These are phyloP conservation scores for Candida jianshihensis DNA, from an alignment of 805 yeast species.

Conservation along the genomic window DNA sequence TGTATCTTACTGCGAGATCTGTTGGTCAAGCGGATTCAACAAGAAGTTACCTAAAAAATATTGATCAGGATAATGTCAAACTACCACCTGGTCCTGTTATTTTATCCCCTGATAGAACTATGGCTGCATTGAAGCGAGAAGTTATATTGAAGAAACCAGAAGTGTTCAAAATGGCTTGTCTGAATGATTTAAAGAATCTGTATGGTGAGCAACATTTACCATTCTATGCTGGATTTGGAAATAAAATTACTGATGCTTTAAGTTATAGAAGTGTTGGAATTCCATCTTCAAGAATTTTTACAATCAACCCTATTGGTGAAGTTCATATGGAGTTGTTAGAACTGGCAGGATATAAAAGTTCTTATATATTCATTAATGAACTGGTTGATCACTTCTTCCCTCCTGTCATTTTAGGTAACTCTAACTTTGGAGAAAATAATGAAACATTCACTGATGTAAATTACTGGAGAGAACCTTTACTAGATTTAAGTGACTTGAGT, in stretches of 20 bases:
- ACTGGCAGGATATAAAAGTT: slow-evolving; percentile 84
- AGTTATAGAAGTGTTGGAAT: slow-evolving; percentile 90
- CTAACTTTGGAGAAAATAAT: slow-evolving; percentile 18
- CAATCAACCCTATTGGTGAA: slow-evolving; percentile 94
- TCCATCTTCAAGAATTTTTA: slow-evolving; percentile 89
- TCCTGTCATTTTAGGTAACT: slow-evolving; percentile 42
- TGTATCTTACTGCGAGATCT: slow-evolving; percentile 90
- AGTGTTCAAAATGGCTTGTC: slow-evolving; percentile 97
- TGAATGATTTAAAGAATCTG: slow-evolving; percentile 73
- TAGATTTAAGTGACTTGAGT: slow-evolving; percentile 52
- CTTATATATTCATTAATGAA: slow-evolving; percentile 86
- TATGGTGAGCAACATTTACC: slow-evolving; percentile 67
- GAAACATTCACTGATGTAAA: slow-evolving; percentile 74
- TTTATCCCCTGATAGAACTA: slow-evolving; percentile 90
- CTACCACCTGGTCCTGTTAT: slow-evolving; percentile 92
- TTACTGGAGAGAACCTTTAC: slow-evolving; percentile 84
- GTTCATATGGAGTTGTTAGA: slow-evolving; percentile 96
- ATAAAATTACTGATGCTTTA: slow-evolving; percentile 91
- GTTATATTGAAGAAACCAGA: slow-evolving; percentile 93
- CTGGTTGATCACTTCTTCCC: slow-evolving; percentile 97
- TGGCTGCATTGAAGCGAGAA: slow-evolving; percentile 90
- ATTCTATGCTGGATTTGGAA: slow-evolving; percentile 96
- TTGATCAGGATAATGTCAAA: slow-evolving; percentile 66
- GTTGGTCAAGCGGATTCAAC: slow-evolving; percentile 95
- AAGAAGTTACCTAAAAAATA: slow-evolving; percentile 69